phyloP scores from a whole-genome alignment of 2,329 filamentous ascomycete species.

The Alternaria burnsii region DNA sequence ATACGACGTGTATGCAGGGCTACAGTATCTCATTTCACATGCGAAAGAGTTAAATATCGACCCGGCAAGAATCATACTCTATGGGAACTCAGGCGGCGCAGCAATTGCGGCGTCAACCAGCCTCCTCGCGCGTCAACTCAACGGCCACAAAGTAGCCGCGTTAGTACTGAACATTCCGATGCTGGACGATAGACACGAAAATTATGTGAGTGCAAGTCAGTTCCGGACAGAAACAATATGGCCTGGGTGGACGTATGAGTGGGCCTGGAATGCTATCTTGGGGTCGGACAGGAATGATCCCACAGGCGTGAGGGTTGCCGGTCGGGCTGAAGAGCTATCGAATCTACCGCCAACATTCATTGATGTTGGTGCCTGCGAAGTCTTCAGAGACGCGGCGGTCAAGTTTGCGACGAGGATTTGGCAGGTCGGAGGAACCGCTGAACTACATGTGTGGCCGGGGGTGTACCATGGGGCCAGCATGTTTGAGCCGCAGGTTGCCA shows the following conservation, averaged over 20 bases:
- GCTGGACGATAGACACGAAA: constrained; percentile 55
- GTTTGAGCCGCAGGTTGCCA: not conserved
- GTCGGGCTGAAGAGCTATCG: too few relatives aligned
- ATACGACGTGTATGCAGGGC: constrained; percentile 39
- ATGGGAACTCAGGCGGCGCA: too few relatives aligned
- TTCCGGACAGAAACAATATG: constrained; percentile 48
- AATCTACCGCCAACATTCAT: not conserved
- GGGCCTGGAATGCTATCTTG: constrained; percentile 48
- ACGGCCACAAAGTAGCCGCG: constrained; percentile 38
- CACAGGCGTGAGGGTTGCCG: too few relatives aligned
- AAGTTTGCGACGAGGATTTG: not conserved
- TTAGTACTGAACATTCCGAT: constrained; percentile 59
- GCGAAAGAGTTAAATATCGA: constrained; percentile 28
- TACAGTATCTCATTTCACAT: constrained; percentile 45
- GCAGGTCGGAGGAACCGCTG: not conserved
- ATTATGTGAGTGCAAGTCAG: constrained; percentile 43
- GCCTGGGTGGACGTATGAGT: constrained; percentile 51
- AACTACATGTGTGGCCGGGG: not conserved
- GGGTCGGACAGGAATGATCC: not conserved
- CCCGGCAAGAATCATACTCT: too few relatives aligned
- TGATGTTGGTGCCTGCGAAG: not conserved
- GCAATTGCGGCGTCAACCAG: constrained; percentile 44
- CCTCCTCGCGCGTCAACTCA: constrained; percentile 49
- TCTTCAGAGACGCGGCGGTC: not conserved
- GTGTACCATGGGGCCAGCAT: not conserved